Base-by-base conservation (phyloP, 2,329 filamentous ascomycete species). In the Pezizomycotina sp. region DNA sequence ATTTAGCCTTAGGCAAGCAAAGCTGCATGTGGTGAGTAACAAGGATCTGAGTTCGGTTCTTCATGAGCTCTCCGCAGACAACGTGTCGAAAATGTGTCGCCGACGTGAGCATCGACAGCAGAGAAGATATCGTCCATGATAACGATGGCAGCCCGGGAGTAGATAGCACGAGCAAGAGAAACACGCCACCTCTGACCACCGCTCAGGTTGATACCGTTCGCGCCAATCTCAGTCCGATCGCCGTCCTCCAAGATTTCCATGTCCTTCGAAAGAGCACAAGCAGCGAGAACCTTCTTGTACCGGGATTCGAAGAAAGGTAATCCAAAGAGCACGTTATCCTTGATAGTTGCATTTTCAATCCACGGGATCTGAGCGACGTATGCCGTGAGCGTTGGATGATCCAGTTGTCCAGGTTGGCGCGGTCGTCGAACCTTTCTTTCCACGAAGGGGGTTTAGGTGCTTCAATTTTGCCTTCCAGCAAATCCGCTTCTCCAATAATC, bases 111-210 rank as follows among this genome's bases (percentile, higher is more conserved):
- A 55, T 91, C 81, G 6, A 89, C 71, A 6, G 80, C 74, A 52
- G 75, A 81, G 55, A 91, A 84, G 25, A 86, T 79, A 51, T 91
- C 81, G 53, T 91, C 81, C 50, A 89, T 63, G 12, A 89, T 61
- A 4, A 91, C 60, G 44, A 83, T 74, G 0, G 76, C 74, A 1
- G 77, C 78, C 9, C 79, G 65, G 2, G 78, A 84, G 55, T 89
- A 89, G 12, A 89, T 62, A 1, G 80, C 79, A 29, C 81, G 65
- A 2, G 80, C 81, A 48, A 91, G 71, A 0, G 77, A 80, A 20
- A 89, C 67, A 34, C 81, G 69, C 77, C 80, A 84, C 51, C 79
- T 73, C 56, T 91, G 81, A 0, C 81, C 82, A 45, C 82, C 81
- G 43, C 75, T 82, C 5, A 91, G 61, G 48, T 86, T 84, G 48